Conservation (phyloP, 2,329 filamentous ascomycete species). For the Aurifilum marmelostoma region DNA sequence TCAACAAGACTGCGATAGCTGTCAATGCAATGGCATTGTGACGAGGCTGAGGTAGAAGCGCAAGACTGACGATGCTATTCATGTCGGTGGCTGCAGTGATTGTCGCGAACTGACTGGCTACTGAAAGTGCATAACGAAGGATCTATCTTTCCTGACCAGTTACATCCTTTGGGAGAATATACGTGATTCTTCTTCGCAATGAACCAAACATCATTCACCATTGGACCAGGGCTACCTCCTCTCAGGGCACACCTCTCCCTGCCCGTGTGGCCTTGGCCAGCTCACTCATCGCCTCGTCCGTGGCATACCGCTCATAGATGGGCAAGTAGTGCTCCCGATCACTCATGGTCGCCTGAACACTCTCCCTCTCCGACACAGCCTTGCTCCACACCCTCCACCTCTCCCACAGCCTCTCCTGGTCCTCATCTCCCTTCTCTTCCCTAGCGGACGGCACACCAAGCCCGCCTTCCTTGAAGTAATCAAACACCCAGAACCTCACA, state of each 20-base stretch:
- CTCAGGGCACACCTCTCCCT: constrained; percentile 63
- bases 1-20: neutral
- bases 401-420: constrained; percentile 60
- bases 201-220: neutral
- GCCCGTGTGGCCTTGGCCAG: constrained; percentile 64
- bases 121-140: no score
- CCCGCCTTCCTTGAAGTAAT: constrained; percentile 67
- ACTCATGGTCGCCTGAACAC: constrained; percentile 68
- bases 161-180: no score
- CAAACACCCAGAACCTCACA: constrained; percentile 69
- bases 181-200: neutral
- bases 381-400: constrained; percentile 66
- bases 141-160: no score
- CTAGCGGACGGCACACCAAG: constrained; percentile 44
- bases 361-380: constrained; percentile 60
- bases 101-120: no score
- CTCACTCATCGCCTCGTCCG: constrained; percentile 62
- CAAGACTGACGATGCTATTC: neutral
- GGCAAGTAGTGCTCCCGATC: constrained; percentile 66
- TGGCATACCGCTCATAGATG: constrained; percentile 68
- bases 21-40: neutral
- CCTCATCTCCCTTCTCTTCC: constrained; percentile 47
- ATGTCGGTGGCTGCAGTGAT: neutral
- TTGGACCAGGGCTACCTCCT: no score
- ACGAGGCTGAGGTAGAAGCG: neutral